phyloP scores from a whole-genome alignment of 352 stramenopile species.

The Achlya hypogyna region DNA sequence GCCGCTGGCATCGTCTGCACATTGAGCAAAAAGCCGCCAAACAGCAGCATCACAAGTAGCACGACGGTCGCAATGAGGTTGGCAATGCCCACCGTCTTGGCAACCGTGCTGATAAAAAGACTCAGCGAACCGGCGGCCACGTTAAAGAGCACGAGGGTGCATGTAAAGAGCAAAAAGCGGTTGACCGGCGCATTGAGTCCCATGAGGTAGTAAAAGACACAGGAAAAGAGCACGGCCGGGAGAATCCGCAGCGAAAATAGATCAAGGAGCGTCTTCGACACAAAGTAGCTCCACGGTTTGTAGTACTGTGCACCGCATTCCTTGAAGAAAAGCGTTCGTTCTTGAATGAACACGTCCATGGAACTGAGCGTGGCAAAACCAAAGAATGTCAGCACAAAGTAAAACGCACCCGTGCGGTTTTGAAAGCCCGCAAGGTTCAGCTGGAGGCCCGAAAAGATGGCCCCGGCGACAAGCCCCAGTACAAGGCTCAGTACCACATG shows the following conservation, averaged over 20 bases:
- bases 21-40: constrained; percentile 83
- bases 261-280: constrained; percentile 66
- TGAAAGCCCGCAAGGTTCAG: constrained; percentile 78
- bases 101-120: constrained; percentile 60
- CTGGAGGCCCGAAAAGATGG: constrained; percentile 77
- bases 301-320: constrained; percentile 77
- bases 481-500: constrained; percentile 48
- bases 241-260: constrained; percentile 65
- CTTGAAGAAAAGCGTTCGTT: constrained; percentile 65
- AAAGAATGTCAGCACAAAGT: constrained; percentile 82
- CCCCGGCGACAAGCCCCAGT: constrained; percentile 49
- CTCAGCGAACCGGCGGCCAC: constrained; percentile 64
- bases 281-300: constrained; percentile 62
- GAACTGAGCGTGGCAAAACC: constrained; percentile 77
- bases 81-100: constrained; percentile 47
- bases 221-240: constrained; percentile 63
- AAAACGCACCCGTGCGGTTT: constrained; percentile 76
- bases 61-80: constrained; percentile 68
- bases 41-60: constrained; percentile 73
- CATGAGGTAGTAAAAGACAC: constrained; percentile 85
- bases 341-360: constrained; percentile 74
- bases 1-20: constrained; percentile 61
- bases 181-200: constrained; percentile 45
- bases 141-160: constrained; percentile 74
- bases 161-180: constrained; percentile 58